These are phyloP conservation scores for Capillidium heterosporum DNA, from an alignment of 371 early-diverging fungal species.

Conservation along the genomic window DNA sequence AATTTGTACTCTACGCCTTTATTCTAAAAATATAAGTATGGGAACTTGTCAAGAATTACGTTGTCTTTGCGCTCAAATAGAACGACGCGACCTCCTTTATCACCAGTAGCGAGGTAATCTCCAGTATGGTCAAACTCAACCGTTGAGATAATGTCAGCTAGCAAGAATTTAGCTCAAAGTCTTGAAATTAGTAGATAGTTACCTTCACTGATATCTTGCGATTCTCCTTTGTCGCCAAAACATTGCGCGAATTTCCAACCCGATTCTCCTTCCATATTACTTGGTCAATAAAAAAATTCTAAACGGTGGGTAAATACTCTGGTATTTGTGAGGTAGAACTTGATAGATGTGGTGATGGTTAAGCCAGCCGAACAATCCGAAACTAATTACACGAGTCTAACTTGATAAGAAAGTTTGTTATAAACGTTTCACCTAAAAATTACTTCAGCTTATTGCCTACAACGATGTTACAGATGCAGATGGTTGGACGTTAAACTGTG, in stretches of 20 bases:
- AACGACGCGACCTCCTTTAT: slow-evolving; percentile 93
- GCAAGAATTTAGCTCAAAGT: background rate
- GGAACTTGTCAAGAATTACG: slow-evolving; percentile 32
- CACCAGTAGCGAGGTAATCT: slow-evolving; percentile 92
- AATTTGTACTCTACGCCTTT: slow-evolving; percentile 98
- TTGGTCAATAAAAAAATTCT: background rate
- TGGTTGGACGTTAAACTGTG: too few relatives aligned
- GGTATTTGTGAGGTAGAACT: too few relatives aligned
- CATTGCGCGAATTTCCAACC: slow-evolving; percentile 95
- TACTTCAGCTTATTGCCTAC: too few relatives aligned
- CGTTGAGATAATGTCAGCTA: slow-evolving; percentile 96
- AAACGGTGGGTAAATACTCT: too few relatives aligned
- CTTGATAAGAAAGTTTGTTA: too few relatives aligned
- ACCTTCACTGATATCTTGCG: slow-evolving; percentile 96
- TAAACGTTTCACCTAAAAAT: too few relatives aligned
- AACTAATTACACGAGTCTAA: too few relatives aligned
- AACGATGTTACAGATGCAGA: too few relatives aligned
- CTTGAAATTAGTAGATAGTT: slow-evolving; percentile 9
- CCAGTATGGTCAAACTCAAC: slow-evolving; percentile 96
- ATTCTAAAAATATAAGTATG: slow-evolving; percentile 38
- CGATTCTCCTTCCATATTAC: slow-evolving; percentile 26
- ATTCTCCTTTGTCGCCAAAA: slow-evolving; percentile 97
- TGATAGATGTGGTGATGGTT: too few relatives aligned
- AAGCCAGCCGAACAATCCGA: too few relatives aligned
- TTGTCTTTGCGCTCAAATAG: slow-evolving; percentile 90